Evolutionary conservation across 2,329 filamentous ascomycete species (phyloP).

Genomic region (Ascochyta fabae): DNA sequence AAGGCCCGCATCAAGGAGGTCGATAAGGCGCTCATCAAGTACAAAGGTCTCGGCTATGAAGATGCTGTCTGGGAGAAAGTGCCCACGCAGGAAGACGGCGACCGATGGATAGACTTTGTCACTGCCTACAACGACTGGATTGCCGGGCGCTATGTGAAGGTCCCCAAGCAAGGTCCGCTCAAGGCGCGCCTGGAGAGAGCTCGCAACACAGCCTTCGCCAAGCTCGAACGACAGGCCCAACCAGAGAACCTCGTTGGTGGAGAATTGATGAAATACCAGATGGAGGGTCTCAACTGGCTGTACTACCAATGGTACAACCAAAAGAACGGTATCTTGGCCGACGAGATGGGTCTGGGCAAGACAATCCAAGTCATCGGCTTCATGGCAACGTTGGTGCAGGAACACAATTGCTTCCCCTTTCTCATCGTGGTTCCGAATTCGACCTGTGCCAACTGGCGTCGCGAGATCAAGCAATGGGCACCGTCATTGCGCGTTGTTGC

Average conservation of each 20-base stretch:
- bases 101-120: slow-evolving; percentile 79
- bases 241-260: slow-evolving; percentile 77
- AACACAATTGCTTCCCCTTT: slow-evolving; percentile 83
- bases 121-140: slow-evolving; percentile 87
- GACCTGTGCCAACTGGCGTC: slow-evolving; percentile 96
- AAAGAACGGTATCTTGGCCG: slow-evolving; percentile 88
- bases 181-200: slow-evolving; percentile 72
- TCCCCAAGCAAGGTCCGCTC: slow-evolving; percentile 62
- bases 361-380: slow-evolving; percentile 91
- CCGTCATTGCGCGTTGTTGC: slow-evolving; percentile 87
- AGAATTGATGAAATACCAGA: slow-evolving; percentile 89
- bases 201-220: slow-evolving; percentile 69
- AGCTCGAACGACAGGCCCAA: slow-evolving; percentile 72
- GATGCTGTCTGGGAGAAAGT: slow-evolving; percentile 90
- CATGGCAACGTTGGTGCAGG: slow-evolving; percentile 70
- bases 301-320: slow-evolving; percentile 85
- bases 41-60: slow-evolving; percentile 88
- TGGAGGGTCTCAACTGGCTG: slow-evolving; percentile 94
- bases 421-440: slow-evolving; percentile 92
- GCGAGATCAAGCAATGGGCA: slow-evolving; percentile 94
- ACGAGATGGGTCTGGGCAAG: slow-evolving; percentile 98
- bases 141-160: slow-evolving; percentile 74
- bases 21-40: slow-evolving; percentile 81
- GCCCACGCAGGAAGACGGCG: slow-evolving; percentile 68
- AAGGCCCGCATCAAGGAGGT: slow-evolving; percentile 75